Base-by-base conservation (phyloP, 176 grass and related monocot species). In the Raddia guianensis region DNA sequence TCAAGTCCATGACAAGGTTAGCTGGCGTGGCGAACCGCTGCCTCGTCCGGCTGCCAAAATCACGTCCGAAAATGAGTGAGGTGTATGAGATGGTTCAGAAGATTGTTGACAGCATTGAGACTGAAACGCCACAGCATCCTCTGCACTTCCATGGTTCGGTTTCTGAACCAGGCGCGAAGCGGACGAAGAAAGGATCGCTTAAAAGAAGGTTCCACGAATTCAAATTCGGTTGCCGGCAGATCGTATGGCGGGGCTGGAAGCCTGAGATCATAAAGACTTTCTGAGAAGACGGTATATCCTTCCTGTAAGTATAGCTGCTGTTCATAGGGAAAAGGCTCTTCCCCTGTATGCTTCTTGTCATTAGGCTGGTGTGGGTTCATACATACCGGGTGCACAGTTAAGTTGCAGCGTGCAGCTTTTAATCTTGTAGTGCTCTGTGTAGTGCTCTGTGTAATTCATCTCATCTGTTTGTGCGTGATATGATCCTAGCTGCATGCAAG, bases 21-120 rank as follows among this genome's bases (percentile, higher is more conserved):
- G 76, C 87, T 9, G 89, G 50, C 12, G 86, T 95, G 2, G 96
- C 96, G 7, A 99, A 99, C 81, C 90, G 85, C 73, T 99, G 96
- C 49, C 84, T 99, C 0, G 76, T 88, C 9, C 89, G 93, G 67
- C 33, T 89, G 49, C 85, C 90, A 0, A 99, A 99, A 63, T 84
- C 90, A 13, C 89, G 96, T 45, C 96, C 96, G 3, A 99, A 95
- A 80, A 99, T 99, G 96, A 95, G 96, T 9, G 96, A 95, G 54
- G 93, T 93, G 79, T 86, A 95, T 14, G 84, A 88, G 43, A 95
- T 99, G 90, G 80, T 99, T 4, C 78, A 89, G 64, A 86, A 73
- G 68, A 87, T 95, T 27, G 40, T 95, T 1, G 73, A 93, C 11
- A 80, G 62, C 44, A 2, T 88, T 1, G 96, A 90, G 42, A 60